Conservation (phyloP, 192 early-diverging fungal species). For the Mortierella claussenii region DNA sequence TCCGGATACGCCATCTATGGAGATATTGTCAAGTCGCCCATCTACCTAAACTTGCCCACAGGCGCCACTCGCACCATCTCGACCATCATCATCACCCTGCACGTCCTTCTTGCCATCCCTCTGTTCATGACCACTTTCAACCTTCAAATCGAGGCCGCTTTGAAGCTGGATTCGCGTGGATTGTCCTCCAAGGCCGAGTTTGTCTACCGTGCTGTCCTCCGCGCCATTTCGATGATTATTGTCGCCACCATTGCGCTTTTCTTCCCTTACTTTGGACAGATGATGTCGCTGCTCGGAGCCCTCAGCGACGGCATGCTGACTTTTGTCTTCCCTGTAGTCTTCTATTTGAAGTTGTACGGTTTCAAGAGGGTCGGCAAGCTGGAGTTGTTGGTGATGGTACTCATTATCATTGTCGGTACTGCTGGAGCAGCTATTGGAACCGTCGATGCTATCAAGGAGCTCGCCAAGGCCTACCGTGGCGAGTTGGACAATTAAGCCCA, state of each 20-base stretch:
- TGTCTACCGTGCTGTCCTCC: slow-evolving; percentile 56
- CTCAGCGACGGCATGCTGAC: slow-evolving; percentile 64
- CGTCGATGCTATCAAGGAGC: slow-evolving; percentile 68
- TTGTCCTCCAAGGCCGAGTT: slow-evolving; percentile 54
- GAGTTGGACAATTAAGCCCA: slow-evolving; percentile 17
- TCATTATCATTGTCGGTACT: slow-evolving; percentile 63
- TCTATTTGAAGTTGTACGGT: slow-evolving; percentile 65
- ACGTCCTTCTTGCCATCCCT: slow-evolving; percentile 75
- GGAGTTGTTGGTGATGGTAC: slow-evolving; percentile 32
- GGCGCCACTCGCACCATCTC: slow-evolving; percentile 61
- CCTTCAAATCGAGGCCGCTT: slow-evolving; percentile 68
- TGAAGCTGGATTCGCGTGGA: slow-evolving; percentile 56
- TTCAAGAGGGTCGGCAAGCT: slow-evolving; percentile 46
- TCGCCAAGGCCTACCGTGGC: slow-evolving; percentile 63
- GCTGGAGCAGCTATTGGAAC: slow-evolving; percentile 72
- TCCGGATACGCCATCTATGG: slow-evolving; percentile 76
- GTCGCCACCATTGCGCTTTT: slow-evolving; percentile 57
- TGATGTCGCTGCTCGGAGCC: slow-evolving; percentile 75
- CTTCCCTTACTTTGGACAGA: slow-evolving; percentile 71
- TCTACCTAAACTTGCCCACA: slow-evolving; percentile 68
- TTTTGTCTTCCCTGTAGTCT: slow-evolving; percentile 68
- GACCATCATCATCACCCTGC: slow-evolving; percentile 72
- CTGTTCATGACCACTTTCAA: slow-evolving; percentile 72
- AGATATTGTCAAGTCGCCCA: slow-evolving; percentile 62
- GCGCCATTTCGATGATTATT: slow-evolving; percentile 57